Evolutionary conservation across 257 asterid genomes (phyloP), one percentile per base, ranked within the genome.

Genomic region (Eustoma russellianum): DNA sequence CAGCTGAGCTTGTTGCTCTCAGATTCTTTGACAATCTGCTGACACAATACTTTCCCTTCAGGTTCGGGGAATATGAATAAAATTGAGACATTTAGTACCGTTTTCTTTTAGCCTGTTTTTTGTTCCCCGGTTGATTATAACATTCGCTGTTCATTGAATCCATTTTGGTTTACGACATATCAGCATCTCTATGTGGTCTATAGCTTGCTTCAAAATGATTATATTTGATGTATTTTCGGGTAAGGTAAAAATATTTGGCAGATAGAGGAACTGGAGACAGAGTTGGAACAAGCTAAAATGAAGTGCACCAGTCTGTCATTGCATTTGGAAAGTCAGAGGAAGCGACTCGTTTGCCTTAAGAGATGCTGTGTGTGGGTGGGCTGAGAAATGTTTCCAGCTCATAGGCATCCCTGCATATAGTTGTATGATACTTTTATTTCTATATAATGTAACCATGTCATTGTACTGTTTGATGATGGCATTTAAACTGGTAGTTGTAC

Each of bases 191-290:
- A 41, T 6, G 30, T 33, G 24, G 19, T 10, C 16, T 7, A 28
- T 15, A 19, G 17, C 10, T 43, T 41, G 3, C 9, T 14, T 53
- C 35, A 14, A 41, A 46, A 16, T 41, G 13, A 47, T 33, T 50
- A 9, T 1, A 5, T 14, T 38, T 38, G 24, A 30, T 41, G 9
- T 15, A 4, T 46, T n/a, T 45, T 48, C 16, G 24, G 46, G 35
- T 33, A 6, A 40, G 17, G n/a, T n/a, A 35, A 17, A 7, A 35
- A 50, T 58, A 53, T 35, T 35, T 46, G 59, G 49, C 62, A 88
- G 97, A 58, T 85, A 7, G 82, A 71, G 67, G 79, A 75, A 46
- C 73, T 88, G 63, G 95, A 88, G 77, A 73, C 68, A 13, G 81
- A 88, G 65, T 56, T 88, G 69, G 85, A 76, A 65, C 88, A 77